Percentiles rank a stretch among this genome's conserved stretches.
Evolutionary conservation across 148 eudicot genomes (phyloP).

Genomic region (Cornus controversa): DNA sequence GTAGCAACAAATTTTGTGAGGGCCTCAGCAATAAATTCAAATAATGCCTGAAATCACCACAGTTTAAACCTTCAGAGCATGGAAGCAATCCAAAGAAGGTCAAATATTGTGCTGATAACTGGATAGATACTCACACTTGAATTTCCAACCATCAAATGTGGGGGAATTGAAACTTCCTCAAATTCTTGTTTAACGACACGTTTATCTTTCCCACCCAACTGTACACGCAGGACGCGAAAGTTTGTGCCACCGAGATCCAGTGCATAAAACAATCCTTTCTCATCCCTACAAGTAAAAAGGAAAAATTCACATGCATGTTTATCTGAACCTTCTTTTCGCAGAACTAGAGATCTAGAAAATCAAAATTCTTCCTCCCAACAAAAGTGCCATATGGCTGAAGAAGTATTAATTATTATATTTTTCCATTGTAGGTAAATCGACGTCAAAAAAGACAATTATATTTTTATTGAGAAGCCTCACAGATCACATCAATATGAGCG

Average conservation of each 20-base stretch:
- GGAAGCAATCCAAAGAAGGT: conserved; percentile 12
- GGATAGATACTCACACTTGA: conserved; percentile 57
- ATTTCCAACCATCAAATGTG: conserved; percentile 79
- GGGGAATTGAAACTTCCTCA: conserved; percentile 84
- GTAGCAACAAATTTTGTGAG: conserved; percentile 87
- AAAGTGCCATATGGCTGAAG: too few relatives aligned
- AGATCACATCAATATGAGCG: neutral
- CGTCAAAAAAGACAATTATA: neutral
- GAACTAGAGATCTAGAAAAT: too few relatives aligned
- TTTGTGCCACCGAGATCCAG: conserved; percentile 99
- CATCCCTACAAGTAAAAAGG: conserved; percentile 51
- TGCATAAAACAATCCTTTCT: conserved; percentile 88
- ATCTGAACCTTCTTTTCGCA: too few relatives aligned
- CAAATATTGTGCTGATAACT: neutral
- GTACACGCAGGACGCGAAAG: conserved; percentile 90
- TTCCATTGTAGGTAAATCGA: neutral
- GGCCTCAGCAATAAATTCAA: conserved; percentile 81
- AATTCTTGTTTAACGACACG: conserved; percentile 65
- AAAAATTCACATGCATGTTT: conserved; percentile 1
- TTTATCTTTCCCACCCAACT: conserved; percentile 71
- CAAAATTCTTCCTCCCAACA: too few relatives aligned
- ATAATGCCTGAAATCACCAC: conserved; percentile 66
- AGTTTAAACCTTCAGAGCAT: conserved; percentile 12
- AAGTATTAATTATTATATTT: too few relatives aligned
- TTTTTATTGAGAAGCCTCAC: neutral